These are phyloP conservation scores for Babesia sp. DNA, from an alignment of 169 alveolate genomes.

Conservation along the genomic window DNA sequence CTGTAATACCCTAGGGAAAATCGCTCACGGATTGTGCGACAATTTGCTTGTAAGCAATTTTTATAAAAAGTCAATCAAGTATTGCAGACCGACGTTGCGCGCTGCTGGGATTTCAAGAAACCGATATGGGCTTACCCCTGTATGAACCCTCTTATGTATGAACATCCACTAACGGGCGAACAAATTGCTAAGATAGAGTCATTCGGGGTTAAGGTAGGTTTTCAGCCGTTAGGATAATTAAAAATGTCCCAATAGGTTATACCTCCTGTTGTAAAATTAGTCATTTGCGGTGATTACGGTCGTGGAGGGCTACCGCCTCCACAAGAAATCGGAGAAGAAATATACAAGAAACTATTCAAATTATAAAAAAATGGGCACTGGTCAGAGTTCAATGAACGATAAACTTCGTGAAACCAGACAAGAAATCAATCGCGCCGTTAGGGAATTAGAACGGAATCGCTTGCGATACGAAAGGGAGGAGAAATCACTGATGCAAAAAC, in stretches of 20 bases:
- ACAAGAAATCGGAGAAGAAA: conserved; percentile 2
- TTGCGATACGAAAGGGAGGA: conserved; percentile 48
- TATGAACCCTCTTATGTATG: conserved; percentile 93
- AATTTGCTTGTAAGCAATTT: conserved; percentile 79
- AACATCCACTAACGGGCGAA: conserved; percentile 84
- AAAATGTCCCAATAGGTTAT: conserved; percentile 1
- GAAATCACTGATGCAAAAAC: conserved; percentile 7
- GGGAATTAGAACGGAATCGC: conserved; percentile 56
- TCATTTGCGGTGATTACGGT: conserved; percentile 50
- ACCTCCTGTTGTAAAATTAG: conserved; percentile 3
- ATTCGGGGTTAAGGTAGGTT: conserved; percentile 69
- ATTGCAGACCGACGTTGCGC: conserved; percentile 84
- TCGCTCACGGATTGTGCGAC: conserved; percentile 90
- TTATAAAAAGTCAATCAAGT: conserved; percentile 30
- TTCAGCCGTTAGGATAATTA: conserved; percentile 39
- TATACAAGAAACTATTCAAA: background rate
- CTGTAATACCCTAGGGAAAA: conserved; percentile 92
- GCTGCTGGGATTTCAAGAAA: conserved; percentile 90
- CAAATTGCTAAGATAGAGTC: conserved; percentile 74
- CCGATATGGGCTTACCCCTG: conserved; percentile 91
- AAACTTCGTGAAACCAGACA: conserved; percentile 50
- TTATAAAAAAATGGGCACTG: conserved; percentile 57
- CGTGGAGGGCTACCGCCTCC: conserved; percentile 38
- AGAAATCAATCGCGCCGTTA: conserved; percentile 35
- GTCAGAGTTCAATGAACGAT: conserved; percentile 35